Base-by-base conservation (phyloP, 495 filamentous ascomycete genomes). In the Penicillium mononematosum region DNA sequence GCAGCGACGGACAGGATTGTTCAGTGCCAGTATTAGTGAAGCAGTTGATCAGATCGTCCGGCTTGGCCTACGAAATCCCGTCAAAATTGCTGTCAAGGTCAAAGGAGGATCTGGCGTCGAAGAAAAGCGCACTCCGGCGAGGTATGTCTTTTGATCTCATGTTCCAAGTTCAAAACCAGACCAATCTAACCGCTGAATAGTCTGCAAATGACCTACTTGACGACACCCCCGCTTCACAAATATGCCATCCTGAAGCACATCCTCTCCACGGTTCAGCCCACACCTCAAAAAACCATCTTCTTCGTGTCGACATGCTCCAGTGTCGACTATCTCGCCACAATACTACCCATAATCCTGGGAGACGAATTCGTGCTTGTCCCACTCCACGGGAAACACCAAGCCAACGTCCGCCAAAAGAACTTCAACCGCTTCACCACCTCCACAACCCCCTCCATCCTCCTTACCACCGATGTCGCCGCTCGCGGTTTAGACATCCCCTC, bases 261-360 rank as follows among this genome's bases (percentile, higher is more conserved):
- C 10, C 81, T 98, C 8, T 77, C 81, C 24, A 78, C 81, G 4
- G 67, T 94, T 17, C 75, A 88, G 25, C 87, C 88, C 0, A 82
- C 81, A 5, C 91, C 92, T 0, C 85, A 88, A 57, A 81, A 93
- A 65, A 84, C 85, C n/a, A 98, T 98, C 54, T 78, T 96, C 64
- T 98, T 96, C 70, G 82, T 98, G 34, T 94, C 93, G 17, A 97
- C 91, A 38, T 96, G 95, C 64, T 90, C 90, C 24, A 88, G 87
- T n/a, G 95, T 98, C 22, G 94, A 97, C 70, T 97, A 96, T 70
- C 91, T 93, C 63, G 80, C 88, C 25, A 79, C 87, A 55, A 80
- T 96, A 16, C 79, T 98, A 27, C 87, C 89, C 0, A 76, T 95
- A 14, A 73, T 81, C 6, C 66, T 83, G 8, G 80, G 82, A 17